Base-by-base conservation (phyloP, 139 green algal species). In the Picochlorum costavermella region DNA sequence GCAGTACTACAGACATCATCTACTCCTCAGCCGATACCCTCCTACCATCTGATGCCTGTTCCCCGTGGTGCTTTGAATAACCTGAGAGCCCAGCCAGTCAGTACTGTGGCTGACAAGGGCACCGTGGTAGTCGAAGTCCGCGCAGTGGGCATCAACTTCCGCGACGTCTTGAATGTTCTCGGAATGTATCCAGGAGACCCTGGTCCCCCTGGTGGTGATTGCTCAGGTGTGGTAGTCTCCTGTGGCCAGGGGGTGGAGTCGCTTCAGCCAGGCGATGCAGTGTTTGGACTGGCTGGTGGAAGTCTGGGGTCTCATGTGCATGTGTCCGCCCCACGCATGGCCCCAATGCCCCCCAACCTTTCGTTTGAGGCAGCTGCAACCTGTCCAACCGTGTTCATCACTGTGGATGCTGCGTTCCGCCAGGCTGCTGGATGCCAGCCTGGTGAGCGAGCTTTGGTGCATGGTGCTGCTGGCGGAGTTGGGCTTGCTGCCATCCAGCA, bases 161-260 rank as follows among this genome's bases (percentile, higher is more conserved):
- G 76, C 28, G 77, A 84, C 26, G 67, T 86, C 29, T 75, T 84
- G 26, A 84, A 84, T n/a, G 69, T 82, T 53, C 73, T 93, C 63
- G 84, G 83, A 63, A 91, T 92, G 88, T 95, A 95, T 74, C 87
- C 87, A 6, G 88, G 88, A 5, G 87, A 95, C 64, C 87, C 88
- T 4, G 88, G 88, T 0, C 63, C 68, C 23, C 87, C 88, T 0
- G 85, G 85, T n/a, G 81, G 72, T 23, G 88, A 96, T 73, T 87
- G 78, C 67, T 57, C 88, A 17, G 88, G 88, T 26, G 79, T 93
- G 28, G 82, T 95, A 49, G 56, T 87, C 26, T 63, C 69, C n/a
- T 56, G 60, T 6, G 76, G 80, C 3, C 13, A 50, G n/a, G 45
- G 45, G 33, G 55, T 69, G 2, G 64, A 29, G 1, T 30, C 43